A percentile compares a stretch with the other conserved stretches of the same genome.
phyloP scores from a whole-genome alignment of 2,329 filamentous ascomycete species.

The Leptographium radiaticola region DNA sequence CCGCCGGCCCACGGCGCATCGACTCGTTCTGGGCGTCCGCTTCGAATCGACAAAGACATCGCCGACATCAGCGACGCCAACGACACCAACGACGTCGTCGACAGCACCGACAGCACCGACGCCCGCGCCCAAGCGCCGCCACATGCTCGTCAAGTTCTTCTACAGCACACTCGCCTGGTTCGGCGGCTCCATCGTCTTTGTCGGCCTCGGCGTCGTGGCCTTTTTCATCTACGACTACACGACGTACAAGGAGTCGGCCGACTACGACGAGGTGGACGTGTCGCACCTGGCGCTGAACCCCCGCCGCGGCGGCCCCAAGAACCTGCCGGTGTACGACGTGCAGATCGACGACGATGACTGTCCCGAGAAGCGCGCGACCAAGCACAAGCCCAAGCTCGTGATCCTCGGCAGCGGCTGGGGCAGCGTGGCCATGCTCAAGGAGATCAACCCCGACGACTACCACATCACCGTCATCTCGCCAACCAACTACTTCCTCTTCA shows the following conservation, averaged over 20 bases:
- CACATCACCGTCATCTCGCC: constrained; percentile 93
- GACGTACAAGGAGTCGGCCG: constrained; percentile 67
- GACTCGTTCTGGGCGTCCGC: background rate
- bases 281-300: constrained; percentile 73
- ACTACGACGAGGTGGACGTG: constrained; percentile 63
- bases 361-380: constrained; percentile 53
- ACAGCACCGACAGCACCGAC: constrained; percentile 20
- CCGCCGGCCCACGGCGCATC: background rate
- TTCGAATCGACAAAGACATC: background rate
- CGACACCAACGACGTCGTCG: background rate
- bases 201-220: constrained; percentile 55
- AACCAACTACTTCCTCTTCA: constrained; percentile 95
- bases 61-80: background rate
- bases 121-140: constrained; percentile 23
- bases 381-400: constrained; percentile 84
- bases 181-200: constrained; percentile 62
- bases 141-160: constrained; percentile 40
- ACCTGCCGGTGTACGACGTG: constrained; percentile 78
- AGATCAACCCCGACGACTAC: constrained; percentile 80
- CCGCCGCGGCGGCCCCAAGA: constrained; percentile 78
- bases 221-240: constrained; percentile 93
- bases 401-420: constrained; percentile 94
- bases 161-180: constrained; percentile 59
- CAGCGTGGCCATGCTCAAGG: constrained; percentile 81
- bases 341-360: constrained; percentile 90